These are phyloP conservation scores for Aspergillus costaricaensis DNA, from an alignment of 2,329 filamentous ascomycete species.

Conservation along the genomic window DNA sequence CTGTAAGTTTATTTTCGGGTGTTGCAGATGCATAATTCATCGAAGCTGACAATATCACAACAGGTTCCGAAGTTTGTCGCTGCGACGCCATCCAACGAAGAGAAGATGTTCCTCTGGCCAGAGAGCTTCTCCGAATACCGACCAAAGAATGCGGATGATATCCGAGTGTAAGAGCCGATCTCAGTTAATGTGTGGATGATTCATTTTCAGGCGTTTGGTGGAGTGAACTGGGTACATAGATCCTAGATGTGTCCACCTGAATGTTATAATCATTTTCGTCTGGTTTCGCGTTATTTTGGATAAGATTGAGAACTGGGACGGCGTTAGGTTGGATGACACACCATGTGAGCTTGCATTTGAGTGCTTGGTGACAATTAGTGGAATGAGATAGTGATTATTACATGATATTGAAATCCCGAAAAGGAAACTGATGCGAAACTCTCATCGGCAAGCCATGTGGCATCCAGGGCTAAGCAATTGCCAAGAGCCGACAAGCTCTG, in stretches of 20 bases:
- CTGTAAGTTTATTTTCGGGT: slow-evolving; percentile 40
- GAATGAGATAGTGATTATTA: too few relatives aligned
- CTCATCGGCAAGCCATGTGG: too few relatives aligned
- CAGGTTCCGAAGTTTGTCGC: slow-evolving; percentile 52
- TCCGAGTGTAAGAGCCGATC: neutral
- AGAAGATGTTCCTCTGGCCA: slow-evolving; percentile 66
- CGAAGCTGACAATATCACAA: slow-evolving; percentile 11
- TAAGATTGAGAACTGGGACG: neutral
- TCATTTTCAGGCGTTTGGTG: slow-evolving; percentile 1
- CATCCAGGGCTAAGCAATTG: neutral
- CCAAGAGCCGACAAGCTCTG: neutral
- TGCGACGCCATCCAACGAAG: slow-evolving; percentile 57
- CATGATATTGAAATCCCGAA: too few relatives aligned
- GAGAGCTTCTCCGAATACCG: slow-evolving; percentile 56
- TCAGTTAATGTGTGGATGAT: neutral
- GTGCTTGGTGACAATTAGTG: too few relatives aligned
- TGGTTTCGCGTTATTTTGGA: too few relatives aligned
- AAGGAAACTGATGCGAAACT: too few relatives aligned
- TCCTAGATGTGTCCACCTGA: neutral
- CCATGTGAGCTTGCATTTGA: too few relatives aligned
- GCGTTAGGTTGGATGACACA: too few relatives aligned
- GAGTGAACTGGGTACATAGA: neutral
- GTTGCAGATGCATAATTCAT: slow-evolving; percentile 23
- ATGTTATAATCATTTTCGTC: neutral
- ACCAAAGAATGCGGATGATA: slow-evolving; percentile 27